These are phyloP conservation scores for Ganoderma lingzhi DNA, from an alignment of 1,284 basidiomycete genomes.

Conservation along the genomic window DNA sequence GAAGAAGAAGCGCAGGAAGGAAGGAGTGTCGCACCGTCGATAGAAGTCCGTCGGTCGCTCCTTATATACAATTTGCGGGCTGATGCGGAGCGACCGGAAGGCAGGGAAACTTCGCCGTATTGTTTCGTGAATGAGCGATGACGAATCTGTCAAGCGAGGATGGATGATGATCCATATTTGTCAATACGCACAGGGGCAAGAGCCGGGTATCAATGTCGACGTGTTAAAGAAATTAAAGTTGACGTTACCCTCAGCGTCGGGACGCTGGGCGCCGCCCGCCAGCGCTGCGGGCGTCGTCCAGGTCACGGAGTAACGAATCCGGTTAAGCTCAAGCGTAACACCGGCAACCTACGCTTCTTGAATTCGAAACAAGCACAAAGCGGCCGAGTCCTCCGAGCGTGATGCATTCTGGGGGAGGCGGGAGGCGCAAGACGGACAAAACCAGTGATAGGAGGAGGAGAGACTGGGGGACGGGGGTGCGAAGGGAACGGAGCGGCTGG, in stretches of 20 bases:
- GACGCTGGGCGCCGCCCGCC: conserved; percentile 17
- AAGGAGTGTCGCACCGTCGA: conserved; percentile 25
- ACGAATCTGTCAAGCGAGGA: conserved; percentile 34
- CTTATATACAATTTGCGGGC: conserved; percentile 31
- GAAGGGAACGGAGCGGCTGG: conserved; percentile 31
- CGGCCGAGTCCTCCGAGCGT: not conserved
- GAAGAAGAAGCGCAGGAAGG: conserved; percentile 30
- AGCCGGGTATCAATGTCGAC: conserved; percentile 26
- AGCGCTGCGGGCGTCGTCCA: conserved; percentile 18
- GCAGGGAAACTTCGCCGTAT: conserved; percentile 30
- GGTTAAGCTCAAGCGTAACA: not conserved
- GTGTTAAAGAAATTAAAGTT: conserved; percentile 21
- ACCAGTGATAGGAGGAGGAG: conserved; percentile 15
- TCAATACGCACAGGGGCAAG: conserved; percentile 28
- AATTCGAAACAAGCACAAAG: conserved; percentile 2
- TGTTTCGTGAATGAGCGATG: conserved; percentile 32
- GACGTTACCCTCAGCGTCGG: conserved; percentile 24
- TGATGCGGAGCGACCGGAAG: conserved; percentile 33
- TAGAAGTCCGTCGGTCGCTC: conserved; percentile 15
- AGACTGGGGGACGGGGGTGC: conserved; percentile 19
- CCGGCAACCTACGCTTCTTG: conserved; percentile 13
- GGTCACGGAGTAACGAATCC: conserved; percentile 2
- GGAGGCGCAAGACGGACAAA: conserved; percentile 17
- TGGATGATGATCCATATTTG: conserved; percentile 32
- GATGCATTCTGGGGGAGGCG: conserved; percentile 1